phyloP scores from a whole-genome alignment of 192 early-diverging fungal genomes.

The Coemansia asiatica region DNA sequence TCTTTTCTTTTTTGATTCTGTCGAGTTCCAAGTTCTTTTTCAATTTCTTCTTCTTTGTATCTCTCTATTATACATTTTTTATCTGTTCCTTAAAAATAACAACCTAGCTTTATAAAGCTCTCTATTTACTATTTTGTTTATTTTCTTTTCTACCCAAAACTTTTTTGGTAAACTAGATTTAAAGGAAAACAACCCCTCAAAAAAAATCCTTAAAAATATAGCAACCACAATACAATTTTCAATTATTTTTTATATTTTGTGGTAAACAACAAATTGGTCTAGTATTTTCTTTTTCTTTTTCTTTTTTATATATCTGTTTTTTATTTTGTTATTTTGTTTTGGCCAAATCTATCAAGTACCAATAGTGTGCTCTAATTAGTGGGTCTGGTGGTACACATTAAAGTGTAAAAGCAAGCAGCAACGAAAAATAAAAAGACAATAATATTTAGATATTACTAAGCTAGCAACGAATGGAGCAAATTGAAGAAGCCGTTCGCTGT shows the following conservation, averaged over 20 bases:
- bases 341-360: neutral
- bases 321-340: neutral
- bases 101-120: neutral
- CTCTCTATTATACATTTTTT: neutral
- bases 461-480: slow-evolving; percentile 61
- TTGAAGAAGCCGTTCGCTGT: slow-evolving; percentile 76
- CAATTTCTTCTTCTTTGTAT: no score
- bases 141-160: neutral
- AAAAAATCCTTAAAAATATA: neutral
- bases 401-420: neutral
- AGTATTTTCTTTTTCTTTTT: slow-evolving; percentile 5
- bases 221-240: neutral
- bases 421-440: neutral
- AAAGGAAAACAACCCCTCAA: neutral
- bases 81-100: slow-evolving; percentile 3
- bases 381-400: neutral
- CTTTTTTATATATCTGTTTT: neutral
- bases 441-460: neutral
- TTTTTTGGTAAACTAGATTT: slow-evolving; percentile 1
- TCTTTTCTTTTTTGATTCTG: neutral
- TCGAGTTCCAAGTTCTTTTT: neutral
- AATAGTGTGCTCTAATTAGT: neutral
- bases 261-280: neutral
- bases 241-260: slow-evolving; percentile 2
- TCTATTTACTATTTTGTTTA: neutral